Conservation (phyloP, 2,329 filamentous ascomycete genomes). For the Sarocladium strictum region DNA sequence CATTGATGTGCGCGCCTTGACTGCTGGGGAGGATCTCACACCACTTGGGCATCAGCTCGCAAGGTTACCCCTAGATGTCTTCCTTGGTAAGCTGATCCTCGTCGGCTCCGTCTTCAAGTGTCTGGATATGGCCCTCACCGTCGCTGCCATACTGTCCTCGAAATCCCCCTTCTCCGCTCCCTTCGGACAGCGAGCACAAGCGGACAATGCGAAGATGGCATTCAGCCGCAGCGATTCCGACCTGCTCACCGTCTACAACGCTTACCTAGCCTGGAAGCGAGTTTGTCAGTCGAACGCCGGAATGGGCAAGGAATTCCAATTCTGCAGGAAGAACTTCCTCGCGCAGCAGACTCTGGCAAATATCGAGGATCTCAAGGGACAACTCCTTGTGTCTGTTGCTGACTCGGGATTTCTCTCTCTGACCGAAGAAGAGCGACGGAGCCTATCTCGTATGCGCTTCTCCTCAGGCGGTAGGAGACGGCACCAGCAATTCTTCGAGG, state of each 20-base stretch:
- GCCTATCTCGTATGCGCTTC: constrained; percentile 64
- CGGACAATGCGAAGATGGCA: constrained; percentile 68
- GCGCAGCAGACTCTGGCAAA: constrained; percentile 82
- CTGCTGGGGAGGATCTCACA: constrained; percentile 74
- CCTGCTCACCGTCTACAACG: constrained; percentile 87
- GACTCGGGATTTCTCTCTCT: constrained; percentile 80
- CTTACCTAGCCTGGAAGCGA: constrained; percentile 82
- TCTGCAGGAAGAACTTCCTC: constrained; percentile 92
- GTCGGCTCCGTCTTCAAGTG: constrained; percentile 84
- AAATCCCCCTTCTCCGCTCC: constrained; percentile 91
- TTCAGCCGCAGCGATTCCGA: constrained; percentile 90
- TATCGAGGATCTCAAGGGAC: constrained; percentile 93
- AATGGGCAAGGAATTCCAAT: constrained; percentile 72
- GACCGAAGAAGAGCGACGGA: constrained; percentile 63
- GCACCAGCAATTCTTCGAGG: constrained; percentile 69
- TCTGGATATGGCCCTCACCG: constrained; percentile 83
- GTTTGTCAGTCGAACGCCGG: constrained; percentile 61
- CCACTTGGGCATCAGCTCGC: constrained; percentile 81
- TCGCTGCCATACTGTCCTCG: constrained; percentile 87
- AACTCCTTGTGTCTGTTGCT: constrained; percentile 76
- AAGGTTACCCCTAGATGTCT: constrained; percentile 85
- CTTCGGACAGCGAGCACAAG: constrained; percentile 76
- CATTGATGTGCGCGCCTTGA: constrained; percentile 87
- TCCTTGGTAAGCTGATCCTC: constrained; percentile 87
- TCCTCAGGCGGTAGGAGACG: constrained; percentile 43